Conservation (phyloP, 2,329 filamentous ascomycete genomes). For the Ceratocystis diversiconidia region DNA sequence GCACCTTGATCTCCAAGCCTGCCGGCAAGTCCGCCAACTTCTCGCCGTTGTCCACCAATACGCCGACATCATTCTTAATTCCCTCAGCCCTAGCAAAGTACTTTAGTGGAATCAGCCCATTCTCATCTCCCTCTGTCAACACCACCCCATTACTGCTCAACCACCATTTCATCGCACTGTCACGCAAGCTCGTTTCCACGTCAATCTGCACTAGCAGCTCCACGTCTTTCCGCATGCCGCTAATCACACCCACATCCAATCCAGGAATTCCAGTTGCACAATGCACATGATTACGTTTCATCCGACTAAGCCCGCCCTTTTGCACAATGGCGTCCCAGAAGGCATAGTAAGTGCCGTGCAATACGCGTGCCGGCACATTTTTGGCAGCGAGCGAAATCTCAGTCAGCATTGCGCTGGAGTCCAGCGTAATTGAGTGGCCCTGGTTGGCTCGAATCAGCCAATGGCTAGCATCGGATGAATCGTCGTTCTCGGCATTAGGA, state of each 20-base stretch:
- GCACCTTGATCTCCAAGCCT: constrained; percentile 35
- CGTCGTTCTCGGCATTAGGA: constrained; percentile 21
- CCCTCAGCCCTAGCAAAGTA: constrained; percentile 62
- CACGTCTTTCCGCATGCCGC: constrained; percentile 66
- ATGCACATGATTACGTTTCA: constrained; percentile 81
- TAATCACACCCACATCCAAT: constrained; percentile 39
- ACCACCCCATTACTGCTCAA: constrained; percentile 65
- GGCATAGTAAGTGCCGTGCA: constrained; percentile 80
- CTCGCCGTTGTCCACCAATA: constrained; percentile 58
- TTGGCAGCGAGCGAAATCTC: constrained; percentile 46
- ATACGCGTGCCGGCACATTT: constrained; percentile 50
- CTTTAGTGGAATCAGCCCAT: constrained; percentile 48
- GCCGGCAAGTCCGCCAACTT: constrained; percentile 53
- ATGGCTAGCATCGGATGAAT: constrained; percentile 39
- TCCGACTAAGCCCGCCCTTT: constrained; percentile 63
- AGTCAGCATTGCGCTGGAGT: constrained; percentile 55
- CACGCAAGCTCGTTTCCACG: constrained; percentile 48
- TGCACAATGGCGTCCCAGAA: constrained; percentile 62
- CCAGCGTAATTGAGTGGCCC: constrained; percentile 71
- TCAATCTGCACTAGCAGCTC: constrained; percentile 70
- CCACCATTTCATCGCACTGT: constrained; percentile 56
- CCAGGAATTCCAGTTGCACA: constrained; percentile 60
- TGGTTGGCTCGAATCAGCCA: constrained; percentile 92
- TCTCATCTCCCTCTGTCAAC: constrained; percentile 44
- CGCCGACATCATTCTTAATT: constrained; percentile 41